Evolutionary conservation across 148 eudicot species (phyloP).

Genomic region (Heliamphora exappendiculata): DNA sequence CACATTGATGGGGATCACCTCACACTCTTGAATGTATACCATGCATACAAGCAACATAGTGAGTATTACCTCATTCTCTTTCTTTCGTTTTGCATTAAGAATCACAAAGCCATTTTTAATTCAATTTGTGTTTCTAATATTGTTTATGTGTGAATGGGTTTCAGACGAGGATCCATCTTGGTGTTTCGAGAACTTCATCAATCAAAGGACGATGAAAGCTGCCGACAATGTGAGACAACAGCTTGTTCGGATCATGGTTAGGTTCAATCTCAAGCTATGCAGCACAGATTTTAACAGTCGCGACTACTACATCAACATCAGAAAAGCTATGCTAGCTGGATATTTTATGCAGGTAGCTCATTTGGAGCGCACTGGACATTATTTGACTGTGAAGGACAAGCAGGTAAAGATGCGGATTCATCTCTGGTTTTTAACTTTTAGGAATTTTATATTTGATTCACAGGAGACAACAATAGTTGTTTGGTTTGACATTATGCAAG

Average conservation of each 20-base stretch:
- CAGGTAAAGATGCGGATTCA: slow-evolving; percentile 42
- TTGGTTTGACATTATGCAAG: too few species aligned
- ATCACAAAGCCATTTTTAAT: neutral
- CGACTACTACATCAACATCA: slow-evolving; percentile 83
- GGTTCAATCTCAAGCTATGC: slow-evolving; percentile 79
- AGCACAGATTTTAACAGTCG: slow-evolving; percentile 92
- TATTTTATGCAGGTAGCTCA: slow-evolving; percentile 99
- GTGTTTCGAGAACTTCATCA: slow-evolving; percentile 92
- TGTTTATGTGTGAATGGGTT: neutral
- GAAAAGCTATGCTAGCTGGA: slow-evolving; percentile 97
- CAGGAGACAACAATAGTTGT: neutral
- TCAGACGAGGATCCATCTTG: slow-evolving; percentile 83
- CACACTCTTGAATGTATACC: slow-evolving; percentile 89
- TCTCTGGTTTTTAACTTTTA: neutral
- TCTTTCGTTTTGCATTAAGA: neutral
- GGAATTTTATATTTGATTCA: neutral
- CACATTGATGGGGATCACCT: slow-evolving; percentile 98
- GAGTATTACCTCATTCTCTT: slow-evolving; percentile 26
- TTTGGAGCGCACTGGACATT: slow-evolving; percentile 81
- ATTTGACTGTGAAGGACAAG: slow-evolving; percentile 88
- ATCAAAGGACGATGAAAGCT: slow-evolving; percentile 65
- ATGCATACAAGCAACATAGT: slow-evolving; percentile 94
- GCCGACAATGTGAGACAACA: slow-evolving; percentile 97
- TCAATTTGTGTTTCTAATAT: neutral
- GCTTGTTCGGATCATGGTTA: slow-evolving; percentile 77